Evolutionary conservation across 1,139 yeast species (phyloP), one percentile per base, ranked within the genome.

Genomic region (Kodamaea derodonti): DNA sequence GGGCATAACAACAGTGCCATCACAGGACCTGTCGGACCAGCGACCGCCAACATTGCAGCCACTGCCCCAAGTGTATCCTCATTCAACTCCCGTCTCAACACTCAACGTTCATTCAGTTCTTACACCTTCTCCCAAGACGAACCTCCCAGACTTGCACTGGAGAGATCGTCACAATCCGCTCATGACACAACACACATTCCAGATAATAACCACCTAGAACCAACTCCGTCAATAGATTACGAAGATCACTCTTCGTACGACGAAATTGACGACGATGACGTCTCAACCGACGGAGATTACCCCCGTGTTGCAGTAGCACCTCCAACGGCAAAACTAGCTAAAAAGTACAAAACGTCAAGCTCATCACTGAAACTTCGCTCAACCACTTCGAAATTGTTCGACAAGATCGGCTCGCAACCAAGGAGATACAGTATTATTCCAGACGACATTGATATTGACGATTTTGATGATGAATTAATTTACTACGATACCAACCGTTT

Each of bases 381-480:
- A 2, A 80, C 87, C 1, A 81, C 88, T 0, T 80, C 87, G 1
- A 78, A 80, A 40, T 58, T 82, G 5, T 82, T 82, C 54, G 88
- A 83, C 47, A 75, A 78, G 15, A 81, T 76, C 41, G 87, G 87
- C 0, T 74, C 84, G 0, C 83, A 80, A 30, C 77, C 87, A 3
- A 66, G 90, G 49, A 62, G 90, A 31, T 82, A 83, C 47, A 80
- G 87, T 18, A 84, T 82, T 20, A 74, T 81, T 3, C 84, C 84
- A 1, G 84, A 79, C 49, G 84, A 79, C 50, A 69, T 78, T 12
- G 82, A 78, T 51, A 70, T 78, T 34, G 85, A 78, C 45, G 85
- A 80, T 48, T 77, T 75, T 44, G 80, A 75, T 43, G 82, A 76
- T 37, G 79, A 75, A 37, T 56, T 72, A 32, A 69, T 70, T 22